phyloP scores from a whole-genome alignment of 2,329 filamentous ascomycete genomes.

The Zymoseptoria pseudotritici region DNA sequence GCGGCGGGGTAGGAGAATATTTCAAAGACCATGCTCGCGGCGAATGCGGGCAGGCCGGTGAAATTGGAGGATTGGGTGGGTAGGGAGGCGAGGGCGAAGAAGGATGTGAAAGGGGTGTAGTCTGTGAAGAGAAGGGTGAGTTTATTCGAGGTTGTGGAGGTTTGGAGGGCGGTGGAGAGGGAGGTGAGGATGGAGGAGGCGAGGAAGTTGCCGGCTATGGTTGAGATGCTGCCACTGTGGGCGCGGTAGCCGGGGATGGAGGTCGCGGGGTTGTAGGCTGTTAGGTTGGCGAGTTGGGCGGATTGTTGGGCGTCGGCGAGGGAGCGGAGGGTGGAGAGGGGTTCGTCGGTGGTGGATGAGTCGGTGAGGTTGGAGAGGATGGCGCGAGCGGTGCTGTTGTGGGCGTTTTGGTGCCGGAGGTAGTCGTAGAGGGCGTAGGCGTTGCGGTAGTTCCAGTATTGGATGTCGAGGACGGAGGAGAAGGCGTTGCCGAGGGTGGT shows the following conservation, averaged over 20 bases:
- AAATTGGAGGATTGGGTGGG: conserved; percentile 37
- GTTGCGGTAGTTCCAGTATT: conserved; percentile 42
- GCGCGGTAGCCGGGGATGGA: conserved; percentile 13
- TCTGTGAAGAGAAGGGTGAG: conserved; percentile 41
- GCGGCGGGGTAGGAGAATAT: conserved; percentile 39
- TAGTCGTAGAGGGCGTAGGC: conserved; percentile 51
- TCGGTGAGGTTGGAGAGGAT: conserved; percentile 22
- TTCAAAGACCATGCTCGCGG: conserved; percentile 46
- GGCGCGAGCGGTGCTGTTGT: conserved; percentile 41
- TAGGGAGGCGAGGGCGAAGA: conserved; percentile 42
- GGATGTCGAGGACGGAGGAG: conserved; percentile 26
- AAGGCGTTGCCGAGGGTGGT: conserved; percentile 36
- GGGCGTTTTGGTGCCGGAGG: conserved; percentile 46
- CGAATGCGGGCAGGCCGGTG: conserved; percentile 40
- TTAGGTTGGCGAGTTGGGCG: conserved; percentile 40
- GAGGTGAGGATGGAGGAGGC: conserved; percentile 28
- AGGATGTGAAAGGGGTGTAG: conserved; percentile 43
- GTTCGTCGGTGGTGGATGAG: conserved; percentile 16
- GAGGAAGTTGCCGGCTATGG: conserved; percentile 33
- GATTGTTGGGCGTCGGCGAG: conserved; percentile 43
- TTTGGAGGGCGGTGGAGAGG: conserved; percentile 26
- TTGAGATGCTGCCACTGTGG: conserved; percentile 31
- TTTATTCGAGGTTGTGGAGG: conserved; percentile 23
- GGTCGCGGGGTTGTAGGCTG: conserved; percentile 22
- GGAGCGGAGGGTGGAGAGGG: conserved; percentile 29